A percentile compares a stretch with the other conserved stretches of the same genome.
These are phyloP conservation scores for Talaromyces trachyspermus DNA, from an alignment of 495 filamentous ascomycete species.

Conservation along the genomic window DNA sequence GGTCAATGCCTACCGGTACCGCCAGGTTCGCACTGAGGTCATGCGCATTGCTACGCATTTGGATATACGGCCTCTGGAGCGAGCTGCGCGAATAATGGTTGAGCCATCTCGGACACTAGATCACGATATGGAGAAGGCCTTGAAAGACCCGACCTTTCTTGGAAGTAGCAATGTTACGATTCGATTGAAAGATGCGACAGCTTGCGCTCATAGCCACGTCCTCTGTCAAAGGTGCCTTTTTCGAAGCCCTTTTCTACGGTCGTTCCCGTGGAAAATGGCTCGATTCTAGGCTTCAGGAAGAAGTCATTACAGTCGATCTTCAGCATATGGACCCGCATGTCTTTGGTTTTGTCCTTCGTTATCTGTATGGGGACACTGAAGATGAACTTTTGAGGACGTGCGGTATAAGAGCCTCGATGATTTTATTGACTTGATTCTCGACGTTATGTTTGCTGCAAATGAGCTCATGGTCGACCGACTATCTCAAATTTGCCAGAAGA, in stretches of 20 bases:
- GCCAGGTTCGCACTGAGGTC: constrained; percentile 70
- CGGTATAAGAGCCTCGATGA: constrained; percentile 65
- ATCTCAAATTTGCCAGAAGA: constrained; percentile 79
- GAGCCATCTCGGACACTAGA: constrained; percentile 55
- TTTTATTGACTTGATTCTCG: constrained; percentile 82
- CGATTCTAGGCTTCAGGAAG: constrained; percentile 49
- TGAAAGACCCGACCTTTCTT: constrained; percentile 61
- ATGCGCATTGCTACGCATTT: constrained; percentile 70
- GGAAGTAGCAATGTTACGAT: constrained; percentile 68
- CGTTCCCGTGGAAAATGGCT: constrained; percentile 81
- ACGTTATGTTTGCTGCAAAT: constrained; percentile 83
- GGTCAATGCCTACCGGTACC: constrained; percentile 58
- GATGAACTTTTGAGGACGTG: constrained; percentile 75
- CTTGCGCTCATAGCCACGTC: constrained; percentile 66
- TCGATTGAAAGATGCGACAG: constrained; percentile 59
- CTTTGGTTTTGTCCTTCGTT: constrained; percentile 72
- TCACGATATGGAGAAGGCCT: constrained; percentile 58
- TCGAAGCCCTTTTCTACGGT: constrained; percentile 80
- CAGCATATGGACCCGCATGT: constrained; percentile 64
- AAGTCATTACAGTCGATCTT: constrained; percentile 70
- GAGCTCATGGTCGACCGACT: constrained; percentile 92
- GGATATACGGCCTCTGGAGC: constrained; percentile 60
- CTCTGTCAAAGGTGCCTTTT: constrained; percentile 85
- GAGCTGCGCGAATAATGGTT: constrained; percentile 65
- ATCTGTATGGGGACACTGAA: constrained; percentile 79